A percentile compares a stretch with the other conserved stretches of the same genome.
Conservation (phyloP, 495 filamentous ascomycete species). For the Penicillium cosmopolitanum region DNA sequence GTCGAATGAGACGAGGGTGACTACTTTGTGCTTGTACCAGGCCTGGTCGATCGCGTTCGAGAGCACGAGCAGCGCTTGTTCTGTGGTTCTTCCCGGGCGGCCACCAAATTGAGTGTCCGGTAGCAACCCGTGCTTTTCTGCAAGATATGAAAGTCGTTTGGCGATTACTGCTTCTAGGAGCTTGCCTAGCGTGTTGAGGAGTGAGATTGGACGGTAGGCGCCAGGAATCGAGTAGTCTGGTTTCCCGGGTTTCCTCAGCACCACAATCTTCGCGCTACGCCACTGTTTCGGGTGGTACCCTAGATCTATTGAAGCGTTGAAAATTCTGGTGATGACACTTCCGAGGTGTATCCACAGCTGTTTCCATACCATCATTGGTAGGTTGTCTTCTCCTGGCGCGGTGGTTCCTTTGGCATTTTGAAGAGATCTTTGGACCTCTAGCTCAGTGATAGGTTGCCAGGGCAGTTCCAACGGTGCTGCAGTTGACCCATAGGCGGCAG, state of each 20-base stretch:
- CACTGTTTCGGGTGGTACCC: slow-evolving; percentile 26
- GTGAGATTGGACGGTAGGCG: too few species aligned
- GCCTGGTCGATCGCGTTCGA: slow-evolving; percentile 16
- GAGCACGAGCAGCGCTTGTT: slow-evolving; percentile 9
- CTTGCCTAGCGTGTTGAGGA: too few species aligned
- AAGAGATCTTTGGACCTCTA: slow-evolving; percentile 29
- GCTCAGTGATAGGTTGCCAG: slow-evolving; percentile 29
- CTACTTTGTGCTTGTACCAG: slow-evolving; percentile 1
- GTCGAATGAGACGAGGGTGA: too few species aligned
- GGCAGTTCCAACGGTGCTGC: slow-evolving; percentile 9
- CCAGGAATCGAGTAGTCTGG: background rate
- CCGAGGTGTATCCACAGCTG: slow-evolving; percentile 21
- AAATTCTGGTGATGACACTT: slow-evolving; percentile 7
- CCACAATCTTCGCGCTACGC: slow-evolving; percentile 25
- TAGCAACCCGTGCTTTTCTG: slow-evolving; percentile 1
- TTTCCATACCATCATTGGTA: slow-evolving; percentile 29
- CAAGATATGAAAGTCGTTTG: too few species aligned
- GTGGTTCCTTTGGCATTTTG: slow-evolving; percentile 23
- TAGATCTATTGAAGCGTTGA: slow-evolving; percentile 15
- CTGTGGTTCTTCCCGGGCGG: background rate
- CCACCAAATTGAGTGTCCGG: background rate
- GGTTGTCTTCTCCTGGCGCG: slow-evolving; percentile 28
- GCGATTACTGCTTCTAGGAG: too few species aligned
- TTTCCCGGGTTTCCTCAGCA: slow-evolving; percentile 29
- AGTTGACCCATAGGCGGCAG: background rate